A percentile compares a stretch with the other conserved stretches of the same genome.
phyloP scores from a whole-genome alignment of 768 basidiomycete species.

The Russula sp. region DNA sequence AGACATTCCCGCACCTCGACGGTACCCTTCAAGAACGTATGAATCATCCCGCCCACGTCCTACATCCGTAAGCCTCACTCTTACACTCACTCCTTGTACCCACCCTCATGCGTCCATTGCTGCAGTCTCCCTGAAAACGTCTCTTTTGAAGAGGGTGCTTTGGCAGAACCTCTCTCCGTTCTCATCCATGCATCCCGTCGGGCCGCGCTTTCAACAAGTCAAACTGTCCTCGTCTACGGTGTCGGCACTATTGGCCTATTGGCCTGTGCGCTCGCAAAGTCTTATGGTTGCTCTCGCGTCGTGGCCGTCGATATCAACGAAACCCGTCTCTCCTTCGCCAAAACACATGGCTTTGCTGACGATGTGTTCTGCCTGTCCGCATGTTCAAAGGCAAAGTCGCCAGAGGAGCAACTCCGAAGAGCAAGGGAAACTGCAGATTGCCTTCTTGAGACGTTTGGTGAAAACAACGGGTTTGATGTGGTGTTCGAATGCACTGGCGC shows the following conservation, averaged over 20 bases:
- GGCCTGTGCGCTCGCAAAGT: conserved; percentile 71
- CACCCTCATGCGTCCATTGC: not conserved
- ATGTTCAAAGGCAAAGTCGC: conserved; percentile 38
- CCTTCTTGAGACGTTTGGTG: conserved; percentile 48
- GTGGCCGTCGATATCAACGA: conserved; percentile 84
- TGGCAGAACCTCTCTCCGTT: conserved; percentile 93
- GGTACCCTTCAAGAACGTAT: conserved; percentile 84
- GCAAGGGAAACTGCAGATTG: conserved; percentile 51
- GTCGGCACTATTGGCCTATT: conserved; percentile 92
- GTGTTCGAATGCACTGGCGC: conserved; percentile 96
- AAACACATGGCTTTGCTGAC: conserved; percentile 65
- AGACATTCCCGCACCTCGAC: conserved; percentile 88
- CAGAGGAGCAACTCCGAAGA: conserved; percentile 48
- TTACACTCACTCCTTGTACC: not conserved
- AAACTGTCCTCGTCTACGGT: conserved; percentile 82
- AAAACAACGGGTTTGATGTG: conserved; percentile 78
- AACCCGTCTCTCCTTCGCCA: conserved; percentile 72
- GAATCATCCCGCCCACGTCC: conserved; percentile 80
- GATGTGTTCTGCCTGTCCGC: conserved; percentile 59
- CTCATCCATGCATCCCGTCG: conserved; percentile 57
- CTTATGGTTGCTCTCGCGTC: conserved; percentile 61
- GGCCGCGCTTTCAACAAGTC: conserved; percentile 39
- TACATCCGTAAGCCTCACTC: conserved; percentile 64
- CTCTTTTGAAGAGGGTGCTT: conserved; percentile 73
- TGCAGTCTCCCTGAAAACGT: conserved; percentile 66